phyloP scores from a whole-genome alignment of 192 early-diverging fungal genomes.

The Coemansia sp. region DNA sequence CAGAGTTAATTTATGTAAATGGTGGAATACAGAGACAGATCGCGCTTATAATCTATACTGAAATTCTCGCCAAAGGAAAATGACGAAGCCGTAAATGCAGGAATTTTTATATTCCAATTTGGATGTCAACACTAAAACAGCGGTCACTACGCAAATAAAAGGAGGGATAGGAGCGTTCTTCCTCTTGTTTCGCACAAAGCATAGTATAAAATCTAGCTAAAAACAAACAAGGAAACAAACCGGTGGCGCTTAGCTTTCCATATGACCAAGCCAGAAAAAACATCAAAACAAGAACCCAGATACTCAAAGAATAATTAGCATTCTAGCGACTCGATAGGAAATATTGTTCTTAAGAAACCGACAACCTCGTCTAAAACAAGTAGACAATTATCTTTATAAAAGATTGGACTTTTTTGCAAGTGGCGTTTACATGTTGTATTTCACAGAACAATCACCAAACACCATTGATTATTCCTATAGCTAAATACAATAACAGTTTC shows the following conservation, averaged over 20 bases:
- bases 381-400: no score
- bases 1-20: no score
- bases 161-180: background rate
- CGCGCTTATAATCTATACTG: background rate
- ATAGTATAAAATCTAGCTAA: background rate
- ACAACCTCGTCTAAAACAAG: background rate
- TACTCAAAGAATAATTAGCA: background rate
- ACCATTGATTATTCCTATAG: background rate
- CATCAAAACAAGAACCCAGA: background rate
- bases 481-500: background rate
- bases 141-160: no score
- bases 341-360: background rate
- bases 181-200: background rate
- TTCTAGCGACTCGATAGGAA: background rate
- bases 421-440: no score
- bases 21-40: background rate
- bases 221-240: background rate
- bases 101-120: background rate
- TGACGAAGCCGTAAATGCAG: background rate
- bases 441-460: background rate
- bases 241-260: background rate
- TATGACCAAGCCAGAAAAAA: background rate
- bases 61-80: background rate
- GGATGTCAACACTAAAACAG: no score
- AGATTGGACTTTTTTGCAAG: no score